Evolutionary conservation across 306 rosid genomes (phyloP), one percentile per base, ranked within the genome.

Genomic region (Betula pendula): DNA sequence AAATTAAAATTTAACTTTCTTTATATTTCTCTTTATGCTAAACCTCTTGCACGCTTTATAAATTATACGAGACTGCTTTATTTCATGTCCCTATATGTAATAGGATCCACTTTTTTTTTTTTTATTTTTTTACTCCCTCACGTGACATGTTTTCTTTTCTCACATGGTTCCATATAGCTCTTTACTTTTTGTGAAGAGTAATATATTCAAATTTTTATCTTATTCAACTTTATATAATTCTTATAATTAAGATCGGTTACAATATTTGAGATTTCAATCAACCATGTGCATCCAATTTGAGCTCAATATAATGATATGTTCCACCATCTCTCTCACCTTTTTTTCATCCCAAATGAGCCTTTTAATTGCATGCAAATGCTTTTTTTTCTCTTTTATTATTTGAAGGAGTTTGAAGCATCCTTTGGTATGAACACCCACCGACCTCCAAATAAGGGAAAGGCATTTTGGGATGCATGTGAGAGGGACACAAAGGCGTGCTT

Each of bases 381-480:
- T 73, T 72, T 72, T 48, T 71, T 75, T 40, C 19, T 53, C 65
- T 60, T 60, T 53, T 60, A 13, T 42, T 48, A 65, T 66, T 49
- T 19, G 47, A 35, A 29, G 69, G 56, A 42, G 42, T 70, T 31
- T 17, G 72, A 42, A 79, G 70, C 67, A 51, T 71, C n/a, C n/a
- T n/a, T n/a, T n/a, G n/a, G n/a, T n/a, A 51, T 71, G 75, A 71
- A 81, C 72, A 70, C 49, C n/a, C 69, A 71, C 22, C 70, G 67
- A 68, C 55, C 77, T 79, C 70, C 81, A 71, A 76, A 75, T 68
- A 70, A 69, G 84, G 83, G 77, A 71, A 72, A 45, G 84, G 71
- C 68, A 80, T 80, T 81, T 83, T 86, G 87, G 83, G 85, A 77
- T 80, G 83, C 89, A 86, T 86, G 89, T 86, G 87, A 75, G 78